Evolutionary conservation across 257 asterid genomes (phyloP).

Genomic region (Handroanthus guayacan): DNA sequence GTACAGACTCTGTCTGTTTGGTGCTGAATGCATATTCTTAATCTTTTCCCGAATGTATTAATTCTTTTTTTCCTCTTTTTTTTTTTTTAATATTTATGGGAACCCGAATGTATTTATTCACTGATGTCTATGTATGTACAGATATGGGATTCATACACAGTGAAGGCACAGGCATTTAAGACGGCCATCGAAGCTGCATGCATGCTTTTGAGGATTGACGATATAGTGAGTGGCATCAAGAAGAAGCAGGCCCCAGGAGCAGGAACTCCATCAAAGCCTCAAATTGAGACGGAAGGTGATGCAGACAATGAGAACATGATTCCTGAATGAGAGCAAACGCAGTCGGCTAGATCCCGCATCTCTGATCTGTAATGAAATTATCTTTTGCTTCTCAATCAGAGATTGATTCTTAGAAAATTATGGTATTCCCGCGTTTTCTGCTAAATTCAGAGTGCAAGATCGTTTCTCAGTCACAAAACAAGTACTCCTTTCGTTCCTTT

Average conservation of each 20-base stretch:
- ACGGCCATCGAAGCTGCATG: constrained; percentile 97
- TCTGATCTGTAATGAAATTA: constrained; percentile 35
- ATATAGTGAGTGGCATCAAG: constrained; percentile 94
- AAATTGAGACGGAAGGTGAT: constrained; percentile 76
- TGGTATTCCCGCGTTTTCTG: constrained; percentile 24
- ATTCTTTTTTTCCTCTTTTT: too few species aligned
- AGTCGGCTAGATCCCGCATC: constrained; percentile 7
- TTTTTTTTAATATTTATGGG: too few species aligned
- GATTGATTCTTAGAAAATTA: neutral
- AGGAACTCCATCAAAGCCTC: constrained; percentile 73
- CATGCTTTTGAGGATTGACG: constrained; percentile 96
- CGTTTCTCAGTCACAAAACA: neutral
- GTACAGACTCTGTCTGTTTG: too few species aligned
- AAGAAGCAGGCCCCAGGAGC: constrained; percentile 88
- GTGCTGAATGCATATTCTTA: neutral
- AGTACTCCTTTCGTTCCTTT: neutral
- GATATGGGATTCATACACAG: constrained; percentile 98
- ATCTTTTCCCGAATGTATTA: neutral
- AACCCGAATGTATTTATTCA: neutral
- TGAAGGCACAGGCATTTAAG: constrained; percentile 92
- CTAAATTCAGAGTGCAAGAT: constrained; percentile 31
- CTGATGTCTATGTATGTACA: constrained; percentile 36
- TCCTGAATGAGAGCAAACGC: constrained; percentile 63
- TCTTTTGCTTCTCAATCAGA: constrained; percentile 12
- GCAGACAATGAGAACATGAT: constrained; percentile 89